Base-by-base conservation (phyloP, 345 rosid species). In the Populus alba region DNA sequence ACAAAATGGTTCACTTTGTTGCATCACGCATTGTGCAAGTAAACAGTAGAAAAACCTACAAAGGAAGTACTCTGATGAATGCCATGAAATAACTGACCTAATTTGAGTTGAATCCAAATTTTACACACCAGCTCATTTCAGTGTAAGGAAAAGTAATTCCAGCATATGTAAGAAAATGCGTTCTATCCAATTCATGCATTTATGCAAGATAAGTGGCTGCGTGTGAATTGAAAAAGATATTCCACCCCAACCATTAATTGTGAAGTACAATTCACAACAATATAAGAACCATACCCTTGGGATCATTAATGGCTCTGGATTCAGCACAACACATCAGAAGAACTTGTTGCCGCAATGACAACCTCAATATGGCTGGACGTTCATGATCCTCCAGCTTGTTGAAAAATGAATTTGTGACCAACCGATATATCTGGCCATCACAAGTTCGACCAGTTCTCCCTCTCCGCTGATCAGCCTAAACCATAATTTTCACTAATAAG, bases 371-470 rank as follows among this genome's bases (percentile, higher is more conserved):
- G 78, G 93, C 85, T 16, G 98, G 97, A 83, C 88, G 68, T 78
- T 95, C 99, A 77, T 80, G 53, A 45, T 91, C 93, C 80, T 90
- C 88, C 71, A 95, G 89, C 81, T 87, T 71, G 78, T 72, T 85
- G 86, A 87, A 95, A 85, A 92, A 92, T 73, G 97, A 87, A 76
- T 91, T 80, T 20, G 97, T 89, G 70, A 95, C 96, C 89, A 95
- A 87, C 77, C 97, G 90, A 85, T 92, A 95, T 68, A 92, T 87
- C 84, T 92, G 91, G 79, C 99, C 99, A 82, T 95, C 93, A 83
- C 99, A 95, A 62, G 98, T 95, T 81, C 98, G 89, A 67, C 99
- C 99, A 68, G 98, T 95, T 87, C 99, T 90, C 82, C 98, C 99
- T 84, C 84, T 83, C 47, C 99, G 95, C 79, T 95, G 99, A 79